phyloP scores from a whole-genome alignment of 208 protist genomes.

The Leishmania turanica region DNA sequence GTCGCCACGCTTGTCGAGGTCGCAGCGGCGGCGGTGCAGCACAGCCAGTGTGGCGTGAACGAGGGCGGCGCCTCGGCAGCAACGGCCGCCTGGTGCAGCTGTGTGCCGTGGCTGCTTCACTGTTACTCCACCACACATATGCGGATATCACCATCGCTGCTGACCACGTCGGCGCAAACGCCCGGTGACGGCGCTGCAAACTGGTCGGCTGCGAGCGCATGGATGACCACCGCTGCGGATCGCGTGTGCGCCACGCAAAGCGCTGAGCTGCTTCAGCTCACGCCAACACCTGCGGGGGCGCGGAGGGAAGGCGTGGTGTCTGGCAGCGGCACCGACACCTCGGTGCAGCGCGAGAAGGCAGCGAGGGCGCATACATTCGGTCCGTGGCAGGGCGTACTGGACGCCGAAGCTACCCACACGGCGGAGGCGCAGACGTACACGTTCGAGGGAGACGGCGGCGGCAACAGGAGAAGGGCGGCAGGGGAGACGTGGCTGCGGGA shows the following conservation, averaged over 20 bases:
- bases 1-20: slow-evolving; percentile 5
- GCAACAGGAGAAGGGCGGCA: background rate
- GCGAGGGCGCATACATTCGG: slow-evolving; percentile 8
- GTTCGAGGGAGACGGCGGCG: background rate
- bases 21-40: background rate
- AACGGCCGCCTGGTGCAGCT: slow-evolving; percentile 22
- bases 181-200: background rate
- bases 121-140: slow-evolving; percentile 8
- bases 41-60: background rate
- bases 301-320: background rate
- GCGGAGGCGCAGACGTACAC: background rate
- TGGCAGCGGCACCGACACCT: background rate
- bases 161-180: background rate
- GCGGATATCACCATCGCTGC: background rate
- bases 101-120: slow-evolving; percentile 34
- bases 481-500: background rate
- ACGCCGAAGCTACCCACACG: background rate
- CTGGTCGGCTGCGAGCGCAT: slow-evolving; percentile 27
- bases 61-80: background rate
- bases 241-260: slow-evolving; percentile 32
- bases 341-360: background rate
- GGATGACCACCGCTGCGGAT: slow-evolving; percentile 38
- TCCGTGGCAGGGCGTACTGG: slow-evolving; percentile 24
- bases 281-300: background rate
- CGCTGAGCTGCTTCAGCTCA: slow-evolving; percentile 15